Conservation (phyloP, 257 asterid genomes). For the Echites panduratus region DNA sequence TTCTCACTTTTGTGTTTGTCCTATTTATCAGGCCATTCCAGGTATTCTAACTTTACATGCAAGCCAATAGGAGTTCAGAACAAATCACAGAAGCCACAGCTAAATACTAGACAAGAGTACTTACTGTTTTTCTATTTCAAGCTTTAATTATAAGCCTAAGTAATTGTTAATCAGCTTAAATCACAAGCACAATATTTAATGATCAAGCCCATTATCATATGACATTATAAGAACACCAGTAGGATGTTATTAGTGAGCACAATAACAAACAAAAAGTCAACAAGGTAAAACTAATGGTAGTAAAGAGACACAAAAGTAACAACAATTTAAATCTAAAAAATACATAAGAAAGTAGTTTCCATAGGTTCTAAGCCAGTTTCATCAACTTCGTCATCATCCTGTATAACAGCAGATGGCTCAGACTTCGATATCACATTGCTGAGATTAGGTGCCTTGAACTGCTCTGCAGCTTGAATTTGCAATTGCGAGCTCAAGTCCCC, state of each 20-base stretch:
- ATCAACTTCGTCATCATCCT: constrained; percentile 65
- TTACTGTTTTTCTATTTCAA: background rate
- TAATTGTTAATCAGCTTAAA: background rate
- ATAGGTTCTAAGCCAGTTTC: constrained; percentile 54
- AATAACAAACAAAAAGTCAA: no score
- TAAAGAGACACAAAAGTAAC: background rate
- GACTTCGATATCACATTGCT: constrained; percentile 34
- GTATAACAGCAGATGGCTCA: constrained; percentile 28
- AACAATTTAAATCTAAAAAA: background rate
- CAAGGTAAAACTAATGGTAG: no score
- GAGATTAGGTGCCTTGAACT: no score
- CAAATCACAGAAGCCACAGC: no score
- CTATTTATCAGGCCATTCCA: no score
- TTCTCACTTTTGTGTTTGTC: no score
- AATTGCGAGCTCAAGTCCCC: no score
- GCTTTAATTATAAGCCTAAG: background rate
- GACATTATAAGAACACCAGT: background rate
- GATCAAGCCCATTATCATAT: no score
- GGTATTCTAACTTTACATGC: no score
- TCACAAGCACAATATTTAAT: background rate
- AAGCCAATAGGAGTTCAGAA: no score
- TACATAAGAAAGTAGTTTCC: background rate
- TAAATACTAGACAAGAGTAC: no score
- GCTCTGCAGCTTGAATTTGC: no score
- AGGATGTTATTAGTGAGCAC: background rate